Evolutionary conservation across 1,284 basidiomycete species (phyloP), one percentile per base, ranked within the genome.

Genomic region (Blastosporella zonata): DNA sequence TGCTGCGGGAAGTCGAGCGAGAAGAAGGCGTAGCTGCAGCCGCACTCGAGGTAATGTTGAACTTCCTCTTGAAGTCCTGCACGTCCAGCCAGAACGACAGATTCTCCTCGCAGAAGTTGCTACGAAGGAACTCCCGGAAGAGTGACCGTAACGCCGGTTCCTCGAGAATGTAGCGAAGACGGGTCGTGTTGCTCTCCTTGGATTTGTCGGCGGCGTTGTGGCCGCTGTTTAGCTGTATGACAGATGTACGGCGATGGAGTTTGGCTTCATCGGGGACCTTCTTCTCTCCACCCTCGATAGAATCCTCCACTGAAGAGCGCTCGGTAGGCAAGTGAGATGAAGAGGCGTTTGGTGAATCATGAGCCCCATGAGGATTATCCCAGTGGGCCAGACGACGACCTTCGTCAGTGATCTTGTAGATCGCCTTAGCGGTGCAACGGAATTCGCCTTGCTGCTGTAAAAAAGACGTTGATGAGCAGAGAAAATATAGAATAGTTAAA

Each of bases 101-200:
- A 65, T 99, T 99, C 77, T 99, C 96, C 66, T 99, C 96, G 72
- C 94, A 98, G 67, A 97, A 97, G 68, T 97, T 97, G 44, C 84
- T 80, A 36, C 93, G 82, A 47, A 99, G 70, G 73, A 96, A 97
- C 56, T 98, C 96, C 50, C 96, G 84, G 79, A 99, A 99, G 36
- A 97, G 73, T 2, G 82, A 81, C 10, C 96, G 84, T 25, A 97
- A 75, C 20, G 89, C 88, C 0, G 95, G 92, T 59, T 98, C 94
- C 58, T 97, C 94, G 20, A 99, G 79, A 56, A 99, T 96, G 66
- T 92, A 92, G 59, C 84, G 84, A 44, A 99, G 75, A 40, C 94
- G 86, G 53, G 95, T 93, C 8, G 93, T 91, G 66, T 94, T 91
- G 65, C 84, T 87, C 78, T 97, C 89, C 72, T 93, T 90, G 55